These are phyloP conservation scores for Haplographium delicatum DNA, from an alignment of 495 filamentous ascomycete genomes.

Conservation along the genomic window DNA sequence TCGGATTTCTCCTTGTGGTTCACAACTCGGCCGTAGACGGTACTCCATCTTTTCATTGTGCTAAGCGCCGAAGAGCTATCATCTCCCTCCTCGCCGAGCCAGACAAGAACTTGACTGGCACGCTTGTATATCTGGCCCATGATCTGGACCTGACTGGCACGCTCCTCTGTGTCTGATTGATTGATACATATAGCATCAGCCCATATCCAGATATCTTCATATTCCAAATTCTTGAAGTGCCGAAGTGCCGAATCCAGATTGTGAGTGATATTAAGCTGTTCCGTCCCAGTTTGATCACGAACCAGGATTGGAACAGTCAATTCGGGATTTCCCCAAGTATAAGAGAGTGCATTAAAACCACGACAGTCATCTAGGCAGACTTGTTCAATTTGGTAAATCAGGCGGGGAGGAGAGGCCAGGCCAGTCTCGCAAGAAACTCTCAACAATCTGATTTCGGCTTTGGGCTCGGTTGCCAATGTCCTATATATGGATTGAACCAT, in stretches of 20 bases:
- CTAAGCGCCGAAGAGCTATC: no score
- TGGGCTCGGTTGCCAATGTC: no score
- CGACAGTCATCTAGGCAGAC: conserved; percentile 2
- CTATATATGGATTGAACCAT: no score
- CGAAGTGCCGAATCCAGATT: conserved; percentile 3
- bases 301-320: background rate
- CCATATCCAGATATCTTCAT: conserved; percentile 19
- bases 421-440: no score
- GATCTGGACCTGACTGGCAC: conserved; percentile 18
- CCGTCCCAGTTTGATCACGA: background rate
- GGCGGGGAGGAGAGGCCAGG: no score
- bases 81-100: no score
- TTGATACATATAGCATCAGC: conserved; percentile 30
- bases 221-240: background rate
- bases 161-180: conserved; percentile 20
- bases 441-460: no score
- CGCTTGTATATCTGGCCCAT: conserved; percentile 25
- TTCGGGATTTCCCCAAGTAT: conserved; percentile 5
- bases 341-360: conserved; percentile 6
- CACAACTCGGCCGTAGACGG: no score
- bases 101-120: background rate
- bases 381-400: no score
- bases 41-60: no score
- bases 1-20: no score
- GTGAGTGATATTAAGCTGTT: background rate